phyloP scores from a whole-genome alignment of 495 filamentous ascomycete species.

The Tuber borchii region DNA sequence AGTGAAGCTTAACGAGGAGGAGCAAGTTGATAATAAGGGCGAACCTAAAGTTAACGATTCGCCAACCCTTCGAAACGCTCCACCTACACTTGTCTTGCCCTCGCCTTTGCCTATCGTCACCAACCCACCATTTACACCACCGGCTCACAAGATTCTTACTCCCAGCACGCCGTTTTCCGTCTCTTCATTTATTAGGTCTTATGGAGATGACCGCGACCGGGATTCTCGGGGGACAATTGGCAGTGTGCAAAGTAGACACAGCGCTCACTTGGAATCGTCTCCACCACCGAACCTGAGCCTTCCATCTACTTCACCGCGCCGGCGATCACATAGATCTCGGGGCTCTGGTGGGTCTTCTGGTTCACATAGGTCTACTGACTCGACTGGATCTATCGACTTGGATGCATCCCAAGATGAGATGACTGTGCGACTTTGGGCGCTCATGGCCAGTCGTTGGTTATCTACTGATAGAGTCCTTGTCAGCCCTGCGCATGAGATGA shows the following conservation, averaged over 20 bases:
- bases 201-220: slow-evolving; percentile 29
- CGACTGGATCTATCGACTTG: slow-evolving; percentile 23
- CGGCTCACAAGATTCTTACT: slow-evolving; percentile 30
- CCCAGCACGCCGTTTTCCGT: slow-evolving; percentile 52
- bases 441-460: slow-evolving; percentile 79
- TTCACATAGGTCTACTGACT: slow-evolving; percentile 26
- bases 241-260: slow-evolving; percentile 35
- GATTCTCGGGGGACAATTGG: slow-evolving; percentile 37
- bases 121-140: slow-evolving; percentile 19
- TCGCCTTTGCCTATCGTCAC: slow-evolving; percentile 40
- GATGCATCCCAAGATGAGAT: slow-evolving; percentile 39
- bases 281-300: slow-evolving; percentile 38
- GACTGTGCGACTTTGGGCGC: slow-evolving; percentile 45
- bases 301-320: slow-evolving; percentile 42
- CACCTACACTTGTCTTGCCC: slow-evolving; percentile 44
- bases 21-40: slow-evolving; percentile 19
- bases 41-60: slow-evolving; percentile 27
- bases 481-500: slow-evolving; percentile 77
- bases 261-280: neutral
- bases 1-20: slow-evolving; percentile 10
- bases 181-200: slow-evolving; percentile 37
- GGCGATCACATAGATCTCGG: slow-evolving; percentile 27
- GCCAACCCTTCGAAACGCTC: slow-evolving; percentile 32
- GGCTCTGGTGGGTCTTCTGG: slow-evolving; percentile 31
- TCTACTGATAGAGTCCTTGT: slow-evolving; percentile 93